Evolutionary conservation across 2,329 filamentous ascomycete genomes (phyloP).

Genomic region (Gaeumannomyces sp.): DNA sequence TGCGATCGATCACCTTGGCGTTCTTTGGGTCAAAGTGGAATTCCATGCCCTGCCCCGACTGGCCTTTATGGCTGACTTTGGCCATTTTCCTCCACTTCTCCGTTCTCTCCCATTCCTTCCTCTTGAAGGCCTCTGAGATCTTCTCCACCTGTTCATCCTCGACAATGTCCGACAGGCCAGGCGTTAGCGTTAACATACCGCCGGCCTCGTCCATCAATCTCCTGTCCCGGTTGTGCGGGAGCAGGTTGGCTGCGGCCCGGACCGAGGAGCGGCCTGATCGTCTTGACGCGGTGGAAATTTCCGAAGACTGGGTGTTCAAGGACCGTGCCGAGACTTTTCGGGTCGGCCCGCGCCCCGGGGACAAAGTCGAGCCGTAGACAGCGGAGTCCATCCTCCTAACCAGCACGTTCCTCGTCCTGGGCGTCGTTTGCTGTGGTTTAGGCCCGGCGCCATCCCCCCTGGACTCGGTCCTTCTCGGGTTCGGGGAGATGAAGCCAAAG

Average conservation of each 20-base stretch:
- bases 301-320: constrained; percentile 51
- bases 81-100: constrained; percentile 67
- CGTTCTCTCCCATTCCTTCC: constrained; percentile 55
- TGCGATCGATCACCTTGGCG: constrained; percentile 81
- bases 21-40: constrained; percentile 77
- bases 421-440: constrained; percentile 31
- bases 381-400: constrained; percentile 31
- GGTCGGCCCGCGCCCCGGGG: constrained; percentile 39
- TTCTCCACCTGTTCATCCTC: constrained; percentile 50
- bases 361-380: constrained; percentile 29
- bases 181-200: constrained; percentile 58
- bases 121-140: constrained; percentile 49
- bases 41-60: constrained; percentile 50
- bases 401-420: constrained; percentile 41
- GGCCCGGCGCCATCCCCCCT: constrained; percentile 23
- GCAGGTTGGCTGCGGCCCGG: constrained; percentile 50
- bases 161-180: constrained; percentile 47
- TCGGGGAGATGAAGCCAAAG: constrained; percentile 59
- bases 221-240: constrained; percentile 56
- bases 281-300: constrained; percentile 42
- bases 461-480: constrained; percentile 34
- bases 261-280: constrained; percentile 50
- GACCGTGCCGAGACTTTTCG: constrained; percentile 53
- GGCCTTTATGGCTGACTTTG: constrained; percentile 44
- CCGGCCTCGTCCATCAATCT: constrained; percentile 58